Evolutionary conservation across 2,329 filamentous ascomycete species (phyloP).

Genomic region (Cladosporium sp.): DNA sequence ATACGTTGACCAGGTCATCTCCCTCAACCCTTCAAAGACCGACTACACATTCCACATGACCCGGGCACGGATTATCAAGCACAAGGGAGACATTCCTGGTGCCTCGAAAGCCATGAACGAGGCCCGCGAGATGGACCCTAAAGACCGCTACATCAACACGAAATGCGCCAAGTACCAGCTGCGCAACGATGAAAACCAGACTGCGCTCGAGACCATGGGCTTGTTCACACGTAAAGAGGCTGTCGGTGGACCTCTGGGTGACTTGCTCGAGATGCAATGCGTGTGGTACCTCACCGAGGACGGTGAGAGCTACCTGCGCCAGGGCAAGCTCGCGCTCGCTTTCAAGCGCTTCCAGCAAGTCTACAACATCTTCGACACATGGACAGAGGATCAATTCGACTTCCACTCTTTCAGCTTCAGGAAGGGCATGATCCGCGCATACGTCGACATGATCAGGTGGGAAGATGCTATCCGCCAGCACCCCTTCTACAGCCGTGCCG

Average conservation of each 20-base stretch:
- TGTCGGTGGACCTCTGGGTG: slow-evolving; percentile 78
- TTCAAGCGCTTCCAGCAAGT: slow-evolving; percentile 89
- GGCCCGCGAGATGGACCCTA: slow-evolving; percentile 78
- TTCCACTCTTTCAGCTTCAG: slow-evolving; percentile 97
- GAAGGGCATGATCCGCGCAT: slow-evolving; percentile 92
- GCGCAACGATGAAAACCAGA: slow-evolving; percentile 84
- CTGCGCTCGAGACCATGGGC: slow-evolving; percentile 81
- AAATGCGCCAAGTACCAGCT: slow-evolving; percentile 97
- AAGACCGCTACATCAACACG: slow-evolving; percentile 96
- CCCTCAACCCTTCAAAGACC: slow-evolving; percentile 72
- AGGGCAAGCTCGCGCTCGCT: slow-evolving; percentile 76
- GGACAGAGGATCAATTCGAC: slow-evolving; percentile 98
- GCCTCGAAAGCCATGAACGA: slow-evolving; percentile 85
- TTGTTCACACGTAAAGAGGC: slow-evolving; percentile 92
- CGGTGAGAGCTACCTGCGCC: slow-evolving; percentile 79
- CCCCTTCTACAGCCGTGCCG: slow-evolving; percentile 84
- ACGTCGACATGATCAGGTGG: slow-evolving; percentile 95
- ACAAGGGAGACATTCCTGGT: slow-evolving; percentile 72
- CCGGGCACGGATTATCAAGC: slow-evolving; percentile 91
- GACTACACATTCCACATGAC: slow-evolving; percentile 94
- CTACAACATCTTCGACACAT: slow-evolving; percentile 89
- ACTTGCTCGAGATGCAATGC: slow-evolving; percentile 97
- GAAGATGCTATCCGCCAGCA: slow-evolving; percentile 88
- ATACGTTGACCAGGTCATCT: slow-evolving; percentile 79
- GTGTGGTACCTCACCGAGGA: slow-evolving; percentile 97